A percentile compares a stretch with the other conserved stretches of the same genome.
phyloP scores from a whole-genome alignment of 2,329 filamentous ascomycete genomes.

The Alternaria burnsii region DNA sequence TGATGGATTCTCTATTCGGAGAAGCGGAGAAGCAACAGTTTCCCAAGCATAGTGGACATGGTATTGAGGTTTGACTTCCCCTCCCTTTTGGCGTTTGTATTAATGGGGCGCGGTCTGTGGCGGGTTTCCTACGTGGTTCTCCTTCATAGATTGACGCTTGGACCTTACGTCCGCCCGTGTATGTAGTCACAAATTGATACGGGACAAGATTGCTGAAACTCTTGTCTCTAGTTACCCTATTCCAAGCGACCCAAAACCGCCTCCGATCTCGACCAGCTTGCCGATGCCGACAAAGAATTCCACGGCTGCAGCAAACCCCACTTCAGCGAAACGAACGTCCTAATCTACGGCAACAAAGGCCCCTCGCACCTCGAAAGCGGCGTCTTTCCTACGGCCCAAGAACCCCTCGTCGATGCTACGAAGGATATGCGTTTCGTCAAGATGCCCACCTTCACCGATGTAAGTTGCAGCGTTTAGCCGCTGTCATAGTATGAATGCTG shows the following conservation, averaged over 20 bases:
- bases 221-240: conserved; percentile 79
- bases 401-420: conserved; percentile 68
- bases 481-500: conserved; percentile 21
- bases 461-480: conserved; percentile 35
- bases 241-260: conserved; percentile 77
- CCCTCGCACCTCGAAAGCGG: conserved; percentile 55
- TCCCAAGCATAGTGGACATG: conserved; percentile 62
- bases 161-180: conserved; percentile 47
- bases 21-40: conserved; percentile 62
- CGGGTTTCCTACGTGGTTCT: conserved; percentile 45
- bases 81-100: conserved; percentile 46
- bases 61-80: conserved; percentile 87
- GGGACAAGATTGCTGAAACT: conserved; percentile 50
- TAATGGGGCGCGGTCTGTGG: conserved; percentile 53
- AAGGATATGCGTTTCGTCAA: conserved; percentile 72
- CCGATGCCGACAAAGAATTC: conserved; percentile 70
- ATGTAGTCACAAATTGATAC: conserved; percentile 56
- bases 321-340: conserved; percentile 78
- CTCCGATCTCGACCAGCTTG: conserved; percentile 69
- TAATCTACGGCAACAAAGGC: conserved; percentile 69
- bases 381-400: conserved; percentile 63
- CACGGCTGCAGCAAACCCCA: conserved; percentile 78
- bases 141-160: conserved; percentile 44
- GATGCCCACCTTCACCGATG: conserved; percentile 61
- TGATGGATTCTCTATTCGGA: conserved; percentile 95